These are phyloP conservation scores for Amanita pseudoporphyria DNA, from an alignment of 768 basidiomycete species.

Conservation along the genomic window DNA sequence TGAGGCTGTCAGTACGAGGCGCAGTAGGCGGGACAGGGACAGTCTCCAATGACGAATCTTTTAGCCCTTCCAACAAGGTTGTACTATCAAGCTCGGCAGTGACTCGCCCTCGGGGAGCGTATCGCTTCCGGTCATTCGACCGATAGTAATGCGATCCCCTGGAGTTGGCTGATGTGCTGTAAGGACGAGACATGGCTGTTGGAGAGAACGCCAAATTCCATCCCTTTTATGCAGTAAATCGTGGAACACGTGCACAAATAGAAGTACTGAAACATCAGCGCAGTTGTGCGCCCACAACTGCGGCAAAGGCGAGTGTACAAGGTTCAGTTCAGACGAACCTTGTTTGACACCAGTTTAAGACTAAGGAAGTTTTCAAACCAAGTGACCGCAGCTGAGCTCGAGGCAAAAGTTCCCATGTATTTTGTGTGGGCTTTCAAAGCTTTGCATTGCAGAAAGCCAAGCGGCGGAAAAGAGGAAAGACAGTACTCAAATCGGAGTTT, in stretches of 20 bases:
- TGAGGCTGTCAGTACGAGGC: not conserved
- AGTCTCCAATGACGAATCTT: not conserved
- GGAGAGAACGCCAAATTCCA: not conserved
- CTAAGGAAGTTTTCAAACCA: too few relatives aligned
- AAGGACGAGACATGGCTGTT: constrained; percentile 1
- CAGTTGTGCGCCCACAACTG: too few relatives aligned
- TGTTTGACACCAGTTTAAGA: not conserved
- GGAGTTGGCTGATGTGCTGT: not conserved
- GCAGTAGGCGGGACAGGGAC: not conserved
- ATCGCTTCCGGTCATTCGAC: not conserved
- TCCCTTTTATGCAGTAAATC: not conserved
- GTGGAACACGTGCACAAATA: not conserved
- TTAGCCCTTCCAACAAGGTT: not conserved
- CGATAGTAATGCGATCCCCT: constrained; percentile 5
- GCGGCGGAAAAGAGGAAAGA: too few relatives aligned
- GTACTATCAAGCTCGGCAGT: not conserved
- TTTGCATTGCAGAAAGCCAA: too few relatives aligned
- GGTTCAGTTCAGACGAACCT: not conserved
- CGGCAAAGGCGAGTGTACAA: not conserved
- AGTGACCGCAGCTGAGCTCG: too few relatives aligned
- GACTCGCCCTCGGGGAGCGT: constrained; percentile 5
- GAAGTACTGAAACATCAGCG: not conserved
- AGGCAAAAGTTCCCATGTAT: too few relatives aligned
- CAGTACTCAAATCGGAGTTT: too few relatives aligned
- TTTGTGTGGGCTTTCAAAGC: too few relatives aligned